phyloP scores from a whole-genome alignment of 2,329 filamentous ascomycete genomes.

The Fonsecaea pugnacius region DNA sequence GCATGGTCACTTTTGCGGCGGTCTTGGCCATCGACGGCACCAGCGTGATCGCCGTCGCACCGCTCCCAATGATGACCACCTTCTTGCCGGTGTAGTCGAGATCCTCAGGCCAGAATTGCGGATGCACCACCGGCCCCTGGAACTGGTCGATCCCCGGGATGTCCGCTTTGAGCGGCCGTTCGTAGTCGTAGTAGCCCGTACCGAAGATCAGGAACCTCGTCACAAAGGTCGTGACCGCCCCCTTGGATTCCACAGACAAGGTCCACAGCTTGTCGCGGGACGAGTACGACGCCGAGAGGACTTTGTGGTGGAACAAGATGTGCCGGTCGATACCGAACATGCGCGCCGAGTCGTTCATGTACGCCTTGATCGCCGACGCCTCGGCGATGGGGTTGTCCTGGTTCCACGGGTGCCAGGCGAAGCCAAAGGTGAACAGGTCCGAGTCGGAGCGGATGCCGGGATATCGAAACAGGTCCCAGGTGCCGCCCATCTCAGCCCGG shows the following conservation, averaged over 20 bases:
- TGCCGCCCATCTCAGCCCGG: slow-evolving; percentile 69
- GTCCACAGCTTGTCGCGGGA: slow-evolving; percentile 59
- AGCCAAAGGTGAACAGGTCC: slow-evolving; percentile 66
- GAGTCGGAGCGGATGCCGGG: slow-evolving; percentile 67
- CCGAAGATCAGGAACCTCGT: slow-evolving; percentile 61
- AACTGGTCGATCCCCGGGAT: slow-evolving; percentile 72
- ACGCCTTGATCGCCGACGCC: slow-evolving; percentile 57
- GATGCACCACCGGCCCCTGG: slow-evolving; percentile 65
- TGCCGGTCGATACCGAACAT: slow-evolving; percentile 59
- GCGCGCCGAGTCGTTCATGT: slow-evolving; percentile 58
- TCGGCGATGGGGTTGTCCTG: slow-evolving; percentile 56
- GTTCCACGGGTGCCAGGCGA: slow-evolving; percentile 71
- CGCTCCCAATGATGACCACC: slow-evolving; percentile 73
- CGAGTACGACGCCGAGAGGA: slow-evolving; percentile 59
- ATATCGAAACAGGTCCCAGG: slow-evolving; percentile 77
- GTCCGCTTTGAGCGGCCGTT: slow-evolving; percentile 60
- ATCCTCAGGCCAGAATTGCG: slow-evolving; percentile 75
- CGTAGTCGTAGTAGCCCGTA: slow-evolving; percentile 75
- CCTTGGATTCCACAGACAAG: slow-evolving; percentile 10
- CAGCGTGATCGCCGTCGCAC: slow-evolving; percentile 78
- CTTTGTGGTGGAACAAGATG: slow-evolving; percentile 57
- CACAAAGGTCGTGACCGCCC: slow-evolving; percentile 32
- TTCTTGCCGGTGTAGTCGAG: slow-evolving; percentile 68
- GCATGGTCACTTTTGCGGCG: slow-evolving; percentile 72
- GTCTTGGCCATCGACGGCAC: slow-evolving; percentile 69